These are phyloP conservation scores for Cladophialophora yegresii DNA, from an alignment of 2,329 filamentous ascomycete species.

Conservation along the genomic window DNA sequence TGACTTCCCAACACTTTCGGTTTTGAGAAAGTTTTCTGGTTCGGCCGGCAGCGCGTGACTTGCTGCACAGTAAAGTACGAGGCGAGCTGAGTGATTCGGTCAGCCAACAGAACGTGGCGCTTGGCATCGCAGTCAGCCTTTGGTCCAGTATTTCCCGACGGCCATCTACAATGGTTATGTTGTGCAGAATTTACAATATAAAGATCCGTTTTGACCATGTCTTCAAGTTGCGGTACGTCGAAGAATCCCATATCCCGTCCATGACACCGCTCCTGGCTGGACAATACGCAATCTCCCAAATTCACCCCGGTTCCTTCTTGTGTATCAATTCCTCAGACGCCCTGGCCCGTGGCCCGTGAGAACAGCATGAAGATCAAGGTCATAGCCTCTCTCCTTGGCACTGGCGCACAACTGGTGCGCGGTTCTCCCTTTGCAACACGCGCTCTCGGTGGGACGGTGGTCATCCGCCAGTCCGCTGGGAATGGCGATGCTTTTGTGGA, in stretches of 20 bases:
- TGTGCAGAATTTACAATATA: not conserved
- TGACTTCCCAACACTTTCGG: not conserved
- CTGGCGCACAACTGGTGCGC: not conserved
- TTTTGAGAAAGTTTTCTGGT: not conserved
- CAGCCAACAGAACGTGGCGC: slow-evolving; percentile 1
- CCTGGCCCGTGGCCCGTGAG: too few species aligned
- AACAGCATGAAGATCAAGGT: slow-evolving; percentile 2
- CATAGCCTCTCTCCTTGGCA: not conserved
- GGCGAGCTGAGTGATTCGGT: slow-evolving; percentile 2
- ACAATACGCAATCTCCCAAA: not conserved
- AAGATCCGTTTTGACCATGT: not conserved
- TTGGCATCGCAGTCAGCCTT: not conserved
- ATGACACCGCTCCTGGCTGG: not conserved
- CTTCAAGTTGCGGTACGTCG: not conserved
- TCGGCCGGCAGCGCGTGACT: not conserved
- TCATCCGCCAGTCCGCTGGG: slow-evolving; percentile 1
- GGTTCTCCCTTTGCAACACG: not conserved
- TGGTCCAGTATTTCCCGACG: not conserved
- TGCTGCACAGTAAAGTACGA: slow-evolving; percentile 1
- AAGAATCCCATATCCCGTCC: not conserved
- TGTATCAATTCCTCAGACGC: too few species aligned
- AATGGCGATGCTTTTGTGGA: slow-evolving; percentile 1
- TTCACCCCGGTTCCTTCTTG: not conserved
- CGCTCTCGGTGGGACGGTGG: slow-evolving; percentile 2
- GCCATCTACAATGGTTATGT: not conserved